These are phyloP conservation scores for Xylariaceae sp. DNA, from an alignment of 2,329 filamentous ascomycete genomes.

Conservation along the genomic window DNA sequence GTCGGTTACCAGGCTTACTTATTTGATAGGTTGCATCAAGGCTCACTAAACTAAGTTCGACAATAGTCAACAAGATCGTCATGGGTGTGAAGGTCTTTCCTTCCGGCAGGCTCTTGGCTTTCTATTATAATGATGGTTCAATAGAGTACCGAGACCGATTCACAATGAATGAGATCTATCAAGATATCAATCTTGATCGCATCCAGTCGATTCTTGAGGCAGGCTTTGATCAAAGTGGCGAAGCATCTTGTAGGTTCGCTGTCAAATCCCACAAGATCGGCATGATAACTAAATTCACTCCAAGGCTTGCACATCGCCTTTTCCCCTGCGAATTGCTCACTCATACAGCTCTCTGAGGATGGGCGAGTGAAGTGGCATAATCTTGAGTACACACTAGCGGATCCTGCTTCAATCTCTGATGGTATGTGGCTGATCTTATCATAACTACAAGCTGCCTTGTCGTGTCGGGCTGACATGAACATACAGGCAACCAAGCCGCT, in stretches of 20 bases:
- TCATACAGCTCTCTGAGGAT: slow-evolving; percentile 56
- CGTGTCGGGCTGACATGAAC: slow-evolving; percentile 23
- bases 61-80: slow-evolving; percentile 65
- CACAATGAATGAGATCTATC: slow-evolving; percentile 65
- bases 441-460: too few species aligned
- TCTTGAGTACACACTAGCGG: slow-evolving; percentile 46
- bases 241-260: slow-evolving; percentile 55
- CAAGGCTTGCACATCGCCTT: slow-evolving; percentile 56
- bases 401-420: slow-evolving; percentile 47
- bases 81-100: slow-evolving; percentile 65
- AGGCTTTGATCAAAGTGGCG: slow-evolving; percentile 68
- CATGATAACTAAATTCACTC: slow-evolving; percentile 5
- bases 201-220: slow-evolving; percentile 71
- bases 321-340: slow-evolving; percentile 57
- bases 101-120: slow-evolving; percentile 66
- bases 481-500: slow-evolving; percentile 49
- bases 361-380: slow-evolving; percentile 57
- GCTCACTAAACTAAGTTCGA: slow-evolving; percentile 64
- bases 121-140: slow-evolving; percentile 75
- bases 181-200: slow-evolving; percentile 58
- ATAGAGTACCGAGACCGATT: slow-evolving; percentile 75
- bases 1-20: slow-evolving; percentile 11
- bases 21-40: slow-evolving; percentile 23
- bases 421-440: slow-evolving; percentile 36
- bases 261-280: not conserved